phyloP scores from a whole-genome alignment of 371 early-diverging fungal species.

The Mucor piriformis region DNA sequence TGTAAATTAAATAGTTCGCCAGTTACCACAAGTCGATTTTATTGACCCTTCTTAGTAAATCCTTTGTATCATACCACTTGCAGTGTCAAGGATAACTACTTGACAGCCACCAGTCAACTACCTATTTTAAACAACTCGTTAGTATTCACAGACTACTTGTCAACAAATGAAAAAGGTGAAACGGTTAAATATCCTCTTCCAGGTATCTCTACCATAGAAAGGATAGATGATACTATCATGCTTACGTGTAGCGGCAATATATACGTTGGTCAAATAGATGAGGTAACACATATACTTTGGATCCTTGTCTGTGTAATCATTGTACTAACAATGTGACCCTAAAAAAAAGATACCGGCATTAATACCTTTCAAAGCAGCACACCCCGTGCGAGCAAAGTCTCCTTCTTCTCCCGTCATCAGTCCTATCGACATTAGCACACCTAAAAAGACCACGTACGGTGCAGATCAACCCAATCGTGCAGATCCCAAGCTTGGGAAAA shows the following conservation, averaged over 20 bases:
- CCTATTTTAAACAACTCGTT: background rate
- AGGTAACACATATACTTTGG: constrained; percentile 3
- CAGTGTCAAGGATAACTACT: background rate
- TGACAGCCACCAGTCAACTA: constrained; percentile 3
- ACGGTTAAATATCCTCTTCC: constrained; percentile 1
- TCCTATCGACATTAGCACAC: background rate
- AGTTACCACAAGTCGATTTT: too few relatives aligned
- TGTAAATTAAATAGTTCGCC: background rate
- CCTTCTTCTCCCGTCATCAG: constrained; percentile 1
- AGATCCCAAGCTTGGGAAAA: constrained; percentile 70
- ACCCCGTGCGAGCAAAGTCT: background rate
- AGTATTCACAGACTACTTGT: constrained; percentile 24
- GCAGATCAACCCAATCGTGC: background rate
- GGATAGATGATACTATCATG: constrained; percentile 4
- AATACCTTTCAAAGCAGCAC: constrained; percentile 7
- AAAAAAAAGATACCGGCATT: constrained; percentile 12
- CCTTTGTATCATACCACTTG: background rate
- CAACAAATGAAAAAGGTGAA: background rate
- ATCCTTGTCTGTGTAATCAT: too few relatives aligned
- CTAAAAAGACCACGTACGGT: constrained; percentile 13
- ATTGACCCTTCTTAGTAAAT: background rate
- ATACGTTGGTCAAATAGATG: constrained; percentile 14
- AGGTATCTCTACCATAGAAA: constrained; percentile 9
- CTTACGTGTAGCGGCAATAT: constrained; percentile 14
- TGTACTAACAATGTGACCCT: too few relatives aligned